A percentile compares a stretch with the other conserved stretches of the same genome.
These are phyloP conservation scores for Aspergillus olivimuriae DNA, from an alignment of 495 filamentous ascomycete species.

Conservation along the genomic window DNA sequence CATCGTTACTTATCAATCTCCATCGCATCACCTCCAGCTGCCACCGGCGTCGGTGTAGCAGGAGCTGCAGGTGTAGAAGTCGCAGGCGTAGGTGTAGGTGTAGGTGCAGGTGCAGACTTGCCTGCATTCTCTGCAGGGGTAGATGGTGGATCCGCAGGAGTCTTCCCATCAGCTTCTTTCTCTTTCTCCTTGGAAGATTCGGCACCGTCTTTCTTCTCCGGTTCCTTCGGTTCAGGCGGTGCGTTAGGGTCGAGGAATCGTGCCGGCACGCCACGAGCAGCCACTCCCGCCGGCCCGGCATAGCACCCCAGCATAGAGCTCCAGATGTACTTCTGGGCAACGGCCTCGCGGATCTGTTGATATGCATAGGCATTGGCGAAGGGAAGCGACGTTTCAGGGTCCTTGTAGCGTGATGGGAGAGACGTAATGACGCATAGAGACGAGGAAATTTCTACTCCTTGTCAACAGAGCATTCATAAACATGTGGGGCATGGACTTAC, in stretches of 20 bases:
- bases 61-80: slow-evolving; percentile 1
- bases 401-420: slow-evolving; percentile 68
- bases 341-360: slow-evolving; percentile 56
- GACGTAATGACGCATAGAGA: slow-evolving; percentile 73
- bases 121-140: too few relatives aligned
- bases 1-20: slow-evolving; percentile 18
- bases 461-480: slow-evolving; percentile 5
- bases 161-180: slow-evolving; percentile 5
- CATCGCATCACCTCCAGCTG: slow-evolving; percentile 17
- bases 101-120: too few relatives aligned
- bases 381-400: slow-evolving; percentile 69
- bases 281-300: slow-evolving; percentile 54
- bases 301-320: slow-evolving; percentile 71
- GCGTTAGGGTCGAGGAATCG: slow-evolving; percentile 45
- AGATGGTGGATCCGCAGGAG: slow-evolving; percentile 12
- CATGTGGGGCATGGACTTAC: slow-evolving; percentile 23
- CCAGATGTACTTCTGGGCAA: slow-evolving; percentile 61
- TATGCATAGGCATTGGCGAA: slow-evolving; percentile 72
- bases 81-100: neutral
- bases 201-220: slow-evolving; percentile 3
- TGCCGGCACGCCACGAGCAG: slow-evolving; percentile 62
- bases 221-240: slow-evolving; percentile 12
- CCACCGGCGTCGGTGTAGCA: slow-evolving; percentile 8
- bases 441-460: slow-evolving; percentile 35
- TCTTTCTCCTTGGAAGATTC: slow-evolving; percentile 3